phyloP scores from a whole-genome alignment of 2,329 filamentous ascomycete species.

The Dissoconium aciculare region DNA sequence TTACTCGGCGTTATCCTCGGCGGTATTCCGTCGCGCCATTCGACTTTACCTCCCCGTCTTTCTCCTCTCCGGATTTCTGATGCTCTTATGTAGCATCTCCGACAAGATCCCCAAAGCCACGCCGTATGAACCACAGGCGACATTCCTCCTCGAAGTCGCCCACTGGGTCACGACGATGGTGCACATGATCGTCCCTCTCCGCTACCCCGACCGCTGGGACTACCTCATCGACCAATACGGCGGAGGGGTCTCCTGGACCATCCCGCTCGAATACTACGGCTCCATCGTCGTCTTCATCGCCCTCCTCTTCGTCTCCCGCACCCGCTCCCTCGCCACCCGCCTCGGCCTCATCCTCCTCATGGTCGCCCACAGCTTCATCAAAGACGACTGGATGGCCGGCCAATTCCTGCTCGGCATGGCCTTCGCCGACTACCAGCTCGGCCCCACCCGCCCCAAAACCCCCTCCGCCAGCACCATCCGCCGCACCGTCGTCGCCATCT shows the following conservation, averaged over 20 bases:
- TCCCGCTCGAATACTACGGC: slow-evolving; percentile 8
- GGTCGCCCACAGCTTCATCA: slow-evolving; percentile 4
- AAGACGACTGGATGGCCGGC: slow-evolving; percentile 9
- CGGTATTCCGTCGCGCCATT: slow-evolving; percentile 6
- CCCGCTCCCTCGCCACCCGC: slow-evolving; percentile 1
- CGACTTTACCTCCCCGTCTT: slow-evolving; percentile 7
- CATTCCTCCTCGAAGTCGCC: slow-evolving; percentile 4
- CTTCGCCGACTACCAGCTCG: slow-evolving; percentile 8
- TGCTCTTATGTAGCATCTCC: slow-evolving; percentile 19
- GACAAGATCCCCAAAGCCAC: slow-evolving; percentile 15
- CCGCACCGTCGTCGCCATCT: slow-evolving; percentile 1
- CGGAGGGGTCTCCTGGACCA: slow-evolving; percentile 8
- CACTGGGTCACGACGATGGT: slow-evolving; percentile 5
- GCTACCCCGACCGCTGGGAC: slow-evolving; percentile 9
- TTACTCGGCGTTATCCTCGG: slow-evolving; percentile 4
- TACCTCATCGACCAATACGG: slow-evolving; percentile 5
- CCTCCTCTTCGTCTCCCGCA: slow-evolving; percentile 4
- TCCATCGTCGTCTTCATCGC: slow-evolving; percentile 6
- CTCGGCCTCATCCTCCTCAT: slow-evolving; percentile 1
- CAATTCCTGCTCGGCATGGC: slow-evolving; percentile 9
- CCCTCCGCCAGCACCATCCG: not conserved
- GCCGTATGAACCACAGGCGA: slow-evolving; percentile 2
- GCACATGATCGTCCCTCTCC: slow-evolving; percentile 6
- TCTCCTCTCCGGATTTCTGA: slow-evolving; percentile 4
- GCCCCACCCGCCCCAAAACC: not conserved